A percentile compares a stretch with the other conserved stretches of the same genome.
Evolutionary conservation across 176 grass and related monocot genomes (phyloP).

Genomic region (Ensete glaucum): DNA sequence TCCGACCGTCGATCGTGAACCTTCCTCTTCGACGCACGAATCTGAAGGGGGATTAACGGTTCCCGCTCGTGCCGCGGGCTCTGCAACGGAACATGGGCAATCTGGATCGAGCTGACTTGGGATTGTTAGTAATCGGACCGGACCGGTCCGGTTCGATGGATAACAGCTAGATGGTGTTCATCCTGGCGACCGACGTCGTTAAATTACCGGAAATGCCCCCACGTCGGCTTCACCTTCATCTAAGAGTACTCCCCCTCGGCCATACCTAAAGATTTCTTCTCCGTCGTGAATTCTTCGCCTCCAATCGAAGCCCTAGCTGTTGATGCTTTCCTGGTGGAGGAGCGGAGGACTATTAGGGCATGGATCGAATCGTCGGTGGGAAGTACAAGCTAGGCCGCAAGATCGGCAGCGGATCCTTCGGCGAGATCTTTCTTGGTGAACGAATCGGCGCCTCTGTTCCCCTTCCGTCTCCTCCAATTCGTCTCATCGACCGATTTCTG

Average conservation of each 20-base stretch:
- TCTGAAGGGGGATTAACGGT: too few species aligned
- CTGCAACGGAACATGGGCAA: too few species aligned
- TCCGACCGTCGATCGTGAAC: too few species aligned
- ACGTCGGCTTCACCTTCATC: neutral
- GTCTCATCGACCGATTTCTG: constrained; percentile 5
- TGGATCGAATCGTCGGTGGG: constrained; percentile 69
- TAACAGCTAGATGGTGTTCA: too few species aligned
- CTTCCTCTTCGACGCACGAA: too few species aligned
- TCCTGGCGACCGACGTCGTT: neutral
- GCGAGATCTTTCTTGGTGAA: constrained; percentile 84
- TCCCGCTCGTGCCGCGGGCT: too few species aligned
- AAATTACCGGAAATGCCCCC: neutral
- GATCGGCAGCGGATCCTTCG: constrained; percentile 90
- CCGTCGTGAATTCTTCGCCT: neutral
- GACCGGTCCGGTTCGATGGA: too few species aligned
- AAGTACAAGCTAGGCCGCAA: constrained; percentile 87
- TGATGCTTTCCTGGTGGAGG: neutral
- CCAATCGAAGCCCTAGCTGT: neutral
- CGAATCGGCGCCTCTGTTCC: neutral
- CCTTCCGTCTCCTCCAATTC: neutral
- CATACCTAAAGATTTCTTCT: neutral
- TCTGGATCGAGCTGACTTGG: too few species aligned
- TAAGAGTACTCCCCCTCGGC: neutral
- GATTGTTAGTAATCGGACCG: too few species aligned
- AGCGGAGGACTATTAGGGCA: constrained; percentile 10